Base-by-base conservation (phyloP, 1,284 basidiomycete species). In the Cryptococcus wingfieldii region DNA sequence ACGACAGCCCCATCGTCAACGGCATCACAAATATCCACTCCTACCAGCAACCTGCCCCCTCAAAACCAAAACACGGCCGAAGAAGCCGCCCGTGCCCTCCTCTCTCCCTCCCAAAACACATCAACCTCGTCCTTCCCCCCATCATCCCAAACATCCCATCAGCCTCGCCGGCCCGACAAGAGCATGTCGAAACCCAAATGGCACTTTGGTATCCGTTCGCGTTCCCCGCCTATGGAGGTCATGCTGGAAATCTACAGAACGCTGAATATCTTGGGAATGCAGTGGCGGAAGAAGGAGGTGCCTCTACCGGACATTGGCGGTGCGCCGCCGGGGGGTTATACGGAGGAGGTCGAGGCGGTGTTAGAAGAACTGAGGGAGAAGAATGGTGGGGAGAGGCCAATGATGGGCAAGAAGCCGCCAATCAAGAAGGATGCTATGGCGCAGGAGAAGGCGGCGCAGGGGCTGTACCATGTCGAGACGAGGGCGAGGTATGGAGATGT, bases 191-290 rank as follows among this genome's bases (percentile, higher is more conserved):
- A 77, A 60, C 88, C 87, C 13, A 88, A 87, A 70, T 98, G 96
- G 96, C 96, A 98, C 75, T 98, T 98, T 71, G 95, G 96, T 5
- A 98, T 98, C 45, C 84, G 95, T 38, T 93, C 90, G 63, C 83
- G 93, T 55, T 92, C 88, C 57, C 92, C 93, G 45, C 95, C 95
- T 19, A 96, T 98, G 91, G 95, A 98, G 75, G 95, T 98, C 45
- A 97, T 98, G 94, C 80, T 97, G 25, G 95, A 98, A 81, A 96
- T 98, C 55, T 98, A 98, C 79, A 82, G 90, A 60, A 96, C 94
- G 52, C 79, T 98, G 55, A 88, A 89, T 77, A 81, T 86, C 54
- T 80, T 98, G n/a, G 90, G 89, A 18, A 97, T 98, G 91, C 92
- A 98, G 76, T 98, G 95, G 94, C 77, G 78, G 45, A 67, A 69